phyloP scores from a whole-genome alignment of 2,329 filamentous ascomycete genomes.

The Pestalotiopsis sp. region DNA sequence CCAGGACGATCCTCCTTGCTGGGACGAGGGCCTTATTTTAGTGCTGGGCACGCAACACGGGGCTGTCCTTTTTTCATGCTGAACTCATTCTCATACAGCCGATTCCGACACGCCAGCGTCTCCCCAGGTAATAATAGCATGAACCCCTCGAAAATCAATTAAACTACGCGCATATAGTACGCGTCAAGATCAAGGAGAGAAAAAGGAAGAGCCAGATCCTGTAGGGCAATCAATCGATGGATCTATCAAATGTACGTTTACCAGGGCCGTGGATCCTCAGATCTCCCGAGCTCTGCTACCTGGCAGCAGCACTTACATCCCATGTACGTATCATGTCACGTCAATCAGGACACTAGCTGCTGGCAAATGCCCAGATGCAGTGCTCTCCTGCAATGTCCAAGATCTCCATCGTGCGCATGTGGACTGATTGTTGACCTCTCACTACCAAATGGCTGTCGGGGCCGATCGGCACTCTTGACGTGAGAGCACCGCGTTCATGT shows the following conservation, averaged over 20 bases:
- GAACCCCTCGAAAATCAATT: neutral
- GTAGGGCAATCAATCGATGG: neutral
- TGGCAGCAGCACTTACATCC: neutral
- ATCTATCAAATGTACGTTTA: neutral
- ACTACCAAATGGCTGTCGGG: neutral
- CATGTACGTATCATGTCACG: neutral
- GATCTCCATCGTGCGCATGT: slow-evolving; percentile 1
- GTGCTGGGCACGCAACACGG: neutral
- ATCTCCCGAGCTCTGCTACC: neutral
- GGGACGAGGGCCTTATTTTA: neutral
- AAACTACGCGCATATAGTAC: neutral
- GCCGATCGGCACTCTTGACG: slow-evolving; percentile 10
- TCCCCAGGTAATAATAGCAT: neutral
- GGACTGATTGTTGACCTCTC: neutral
- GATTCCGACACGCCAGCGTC: neutral
- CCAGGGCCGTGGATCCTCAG: neutral
- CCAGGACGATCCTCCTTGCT: neutral
- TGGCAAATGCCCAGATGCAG: neutral
- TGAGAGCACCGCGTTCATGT: slow-evolving; percentile 1
- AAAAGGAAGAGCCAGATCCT: neutral
- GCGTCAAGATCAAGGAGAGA: neutral
- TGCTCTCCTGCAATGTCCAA: slow-evolving; percentile 5
- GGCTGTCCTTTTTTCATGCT: neutral
- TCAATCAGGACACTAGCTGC: neutral
- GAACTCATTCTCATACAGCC: neutral